Conservation (phyloP, 805 yeast species). For the Metahyphopichia silvanorum region DNA sequence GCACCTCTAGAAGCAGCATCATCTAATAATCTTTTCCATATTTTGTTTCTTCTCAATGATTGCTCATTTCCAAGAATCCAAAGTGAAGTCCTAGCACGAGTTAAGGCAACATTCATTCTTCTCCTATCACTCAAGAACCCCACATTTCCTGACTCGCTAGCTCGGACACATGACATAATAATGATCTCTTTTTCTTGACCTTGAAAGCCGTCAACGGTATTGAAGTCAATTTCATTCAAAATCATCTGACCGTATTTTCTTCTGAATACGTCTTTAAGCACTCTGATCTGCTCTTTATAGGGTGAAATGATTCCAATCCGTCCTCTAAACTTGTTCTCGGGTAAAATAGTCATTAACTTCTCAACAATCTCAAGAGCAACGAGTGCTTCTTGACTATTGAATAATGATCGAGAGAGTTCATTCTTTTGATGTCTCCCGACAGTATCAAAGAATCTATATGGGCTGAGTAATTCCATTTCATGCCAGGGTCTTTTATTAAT, state of each 20-base stretch:
- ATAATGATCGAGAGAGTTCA: slow-evolving; percentile 63
- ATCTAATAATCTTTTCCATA: slow-evolving; percentile 69
- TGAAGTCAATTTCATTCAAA: slow-evolving; percentile 71
- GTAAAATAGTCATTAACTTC: slow-evolving; percentile 46
- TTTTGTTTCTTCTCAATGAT: slow-evolving; percentile 60
- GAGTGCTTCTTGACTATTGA: slow-evolving; percentile 66
- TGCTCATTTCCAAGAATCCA: slow-evolving; percentile 85
- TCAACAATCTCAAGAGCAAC: slow-evolving; percentile 66
- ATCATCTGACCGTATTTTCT: slow-evolving; percentile 62
- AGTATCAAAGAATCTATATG: slow-evolving; percentile 77
- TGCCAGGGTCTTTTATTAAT: slow-evolving; percentile 79
- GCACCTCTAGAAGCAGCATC: slow-evolving; percentile 57
- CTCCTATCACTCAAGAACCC: slow-evolving; percentile 90
- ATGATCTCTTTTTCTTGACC: slow-evolving; percentile 90
- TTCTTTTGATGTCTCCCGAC: slow-evolving; percentile 61
- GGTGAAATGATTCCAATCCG: slow-evolving; percentile 92
- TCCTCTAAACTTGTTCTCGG: slow-evolving; percentile 57
- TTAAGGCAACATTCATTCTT: slow-evolving; percentile 95
- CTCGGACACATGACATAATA: slow-evolving; percentile 93
- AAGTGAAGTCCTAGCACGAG: slow-evolving; percentile 87
- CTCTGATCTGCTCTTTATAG: slow-evolving; percentile 79
- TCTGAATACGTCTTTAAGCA: slow-evolving; percentile 55
- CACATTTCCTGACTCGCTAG: slow-evolving; percentile 61
- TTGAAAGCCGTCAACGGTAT: slow-evolving; percentile 96
- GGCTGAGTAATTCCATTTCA: slow-evolving; percentile 48